A percentile compares a stretch with the other conserved stretches of the same genome.
Evolutionary conservation across 768 basidiomycete species (phyloP).

Genomic region (Boletus subcaerulescens): DNA sequence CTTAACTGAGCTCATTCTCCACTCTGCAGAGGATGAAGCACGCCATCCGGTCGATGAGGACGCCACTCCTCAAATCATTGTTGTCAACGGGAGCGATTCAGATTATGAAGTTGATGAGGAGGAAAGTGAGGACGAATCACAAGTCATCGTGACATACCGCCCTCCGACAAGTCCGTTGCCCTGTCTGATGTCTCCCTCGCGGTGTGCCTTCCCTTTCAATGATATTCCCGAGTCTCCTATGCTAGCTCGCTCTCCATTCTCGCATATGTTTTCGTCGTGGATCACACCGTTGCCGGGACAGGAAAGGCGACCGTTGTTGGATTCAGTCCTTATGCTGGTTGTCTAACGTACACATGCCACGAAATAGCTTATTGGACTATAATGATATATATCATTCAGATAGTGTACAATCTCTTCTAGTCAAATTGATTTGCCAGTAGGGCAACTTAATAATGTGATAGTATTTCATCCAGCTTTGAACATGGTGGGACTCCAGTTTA

Average conservation of each 20-base stretch:
- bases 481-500: too few relatives aligned
- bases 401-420: too few relatives aligned
- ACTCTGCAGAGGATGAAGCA: background rate
- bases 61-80: background rate
- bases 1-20: background rate
- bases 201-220: constrained; percentile 4
- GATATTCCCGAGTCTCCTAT: constrained; percentile 15
- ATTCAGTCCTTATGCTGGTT: constrained; percentile 13
- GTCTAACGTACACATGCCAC: background rate
- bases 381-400: background rate
- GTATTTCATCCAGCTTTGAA: too few relatives aligned
- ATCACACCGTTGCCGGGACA: constrained; percentile 11
- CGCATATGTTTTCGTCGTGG: constrained; percentile 19
- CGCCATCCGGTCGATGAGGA: background rate
- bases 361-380: background rate
- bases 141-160: background rate
- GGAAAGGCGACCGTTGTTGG: constrained; percentile 12
- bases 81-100: constrained; percentile 4
- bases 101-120: background rate
- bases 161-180: constrained; percentile 8
- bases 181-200: constrained; percentile 6
- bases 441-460: too few relatives aligned
- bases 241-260: constrained; percentile 1
- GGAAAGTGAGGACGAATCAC: background rate
- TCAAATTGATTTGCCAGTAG: too few relatives aligned